Conservation (phyloP, 495 filamentous ascomycete genomes). For the Annulohypoxylon bovei region DNA sequence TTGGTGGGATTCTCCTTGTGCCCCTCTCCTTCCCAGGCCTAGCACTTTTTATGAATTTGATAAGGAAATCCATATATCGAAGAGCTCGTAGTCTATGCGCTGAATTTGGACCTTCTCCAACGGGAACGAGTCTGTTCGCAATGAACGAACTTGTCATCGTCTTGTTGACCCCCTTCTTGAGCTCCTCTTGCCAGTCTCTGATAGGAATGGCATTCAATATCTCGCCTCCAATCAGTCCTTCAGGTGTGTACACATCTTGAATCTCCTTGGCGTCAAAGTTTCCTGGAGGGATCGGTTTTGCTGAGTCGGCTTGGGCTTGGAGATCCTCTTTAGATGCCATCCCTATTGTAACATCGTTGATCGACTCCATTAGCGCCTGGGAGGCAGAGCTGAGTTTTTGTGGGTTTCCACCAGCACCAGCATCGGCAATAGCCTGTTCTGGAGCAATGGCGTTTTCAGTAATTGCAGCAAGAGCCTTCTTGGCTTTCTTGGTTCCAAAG, state of each 20-base stretch:
- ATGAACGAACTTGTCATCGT: constrained; percentile 73
- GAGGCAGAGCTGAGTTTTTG: constrained; percentile 65
- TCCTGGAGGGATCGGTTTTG: constrained; percentile 80
- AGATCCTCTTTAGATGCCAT: constrained; percentile 71
- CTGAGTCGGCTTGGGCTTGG: constrained; percentile 70
- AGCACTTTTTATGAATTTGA: constrained; percentile 65
- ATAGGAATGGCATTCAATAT: constrained; percentile 69
- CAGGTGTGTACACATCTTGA: constrained; percentile 83
- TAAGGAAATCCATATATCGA: constrained; percentile 71
- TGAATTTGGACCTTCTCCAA: constrained; percentile 66
- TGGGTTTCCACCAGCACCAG: constrained; percentile 54
- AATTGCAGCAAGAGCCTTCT: constrained; percentile 80
- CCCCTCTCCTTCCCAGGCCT: constrained; percentile 52
- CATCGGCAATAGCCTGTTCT: constrained; percentile 45
- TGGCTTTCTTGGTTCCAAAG: constrained; percentile 94
- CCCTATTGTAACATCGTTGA: constrained; percentile 64
- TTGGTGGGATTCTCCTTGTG: constrained; percentile 53
- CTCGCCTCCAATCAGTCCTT: constrained; percentile 71
- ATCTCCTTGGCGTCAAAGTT: constrained; percentile 76
- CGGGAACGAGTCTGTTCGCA: constrained; percentile 64
- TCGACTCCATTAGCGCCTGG: constrained; percentile 68
- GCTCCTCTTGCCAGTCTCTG: constrained; percentile 77
- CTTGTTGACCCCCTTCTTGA: constrained; percentile 65
- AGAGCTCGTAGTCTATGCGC: constrained; percentile 68
- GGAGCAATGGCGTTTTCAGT: constrained; percentile 79